Evolutionary conservation across 2,329 filamentous ascomycete species (phyloP).

Genomic region (Teratosphaeria destructans): DNA sequence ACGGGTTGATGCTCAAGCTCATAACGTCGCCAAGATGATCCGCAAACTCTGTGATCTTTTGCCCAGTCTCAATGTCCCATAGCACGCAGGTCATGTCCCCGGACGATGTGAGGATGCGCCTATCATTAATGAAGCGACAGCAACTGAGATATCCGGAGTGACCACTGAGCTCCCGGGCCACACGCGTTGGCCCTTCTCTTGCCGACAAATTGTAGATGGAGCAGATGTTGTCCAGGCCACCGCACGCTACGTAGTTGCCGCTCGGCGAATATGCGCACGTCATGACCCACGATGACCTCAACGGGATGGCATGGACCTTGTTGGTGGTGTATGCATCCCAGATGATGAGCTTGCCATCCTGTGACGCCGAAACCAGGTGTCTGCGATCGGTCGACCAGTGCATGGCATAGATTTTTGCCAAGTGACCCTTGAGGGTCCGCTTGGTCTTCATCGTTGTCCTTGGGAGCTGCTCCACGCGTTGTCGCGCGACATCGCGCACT

Average conservation of each 20-base stretch:
- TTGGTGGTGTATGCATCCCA: constrained; percentile 99
- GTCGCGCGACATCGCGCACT: constrained; percentile 89
- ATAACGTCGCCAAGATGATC: constrained; percentile 98
- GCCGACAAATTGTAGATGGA: constrained; percentile 99
- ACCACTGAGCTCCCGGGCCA: constrained; percentile 88
- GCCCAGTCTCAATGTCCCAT: constrained; percentile 97
- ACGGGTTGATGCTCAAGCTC: constrained; percentile 99
- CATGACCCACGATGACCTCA: constrained; percentile 99
- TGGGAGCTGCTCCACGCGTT: constrained; percentile 84
- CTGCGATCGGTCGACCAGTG: constrained; percentile 98
- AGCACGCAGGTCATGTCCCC: constrained; percentile 99
- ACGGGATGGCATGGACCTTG: constrained; percentile 96
- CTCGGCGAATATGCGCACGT: constrained; percentile 98
- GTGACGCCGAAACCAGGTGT: constrained; percentile 93
- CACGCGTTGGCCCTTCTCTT: constrained; percentile 90
- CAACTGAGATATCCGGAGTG: constrained; percentile 96
- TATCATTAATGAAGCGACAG: constrained; percentile 98
- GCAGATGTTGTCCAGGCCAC: constrained; percentile 98
- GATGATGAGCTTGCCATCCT: constrained; percentile 98
- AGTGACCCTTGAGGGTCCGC: constrained; percentile 90
- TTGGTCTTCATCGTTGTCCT: constrained; percentile 96
- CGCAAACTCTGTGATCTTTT: constrained; percentile 94
- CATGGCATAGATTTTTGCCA: constrained; percentile 99
- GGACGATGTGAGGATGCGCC: constrained; percentile 92
- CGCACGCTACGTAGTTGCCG: constrained; percentile 96